Evolutionary conservation across 2,329 filamentous ascomycete genomes (phyloP).

Genomic region (Diaporthe amygdali): DNA sequence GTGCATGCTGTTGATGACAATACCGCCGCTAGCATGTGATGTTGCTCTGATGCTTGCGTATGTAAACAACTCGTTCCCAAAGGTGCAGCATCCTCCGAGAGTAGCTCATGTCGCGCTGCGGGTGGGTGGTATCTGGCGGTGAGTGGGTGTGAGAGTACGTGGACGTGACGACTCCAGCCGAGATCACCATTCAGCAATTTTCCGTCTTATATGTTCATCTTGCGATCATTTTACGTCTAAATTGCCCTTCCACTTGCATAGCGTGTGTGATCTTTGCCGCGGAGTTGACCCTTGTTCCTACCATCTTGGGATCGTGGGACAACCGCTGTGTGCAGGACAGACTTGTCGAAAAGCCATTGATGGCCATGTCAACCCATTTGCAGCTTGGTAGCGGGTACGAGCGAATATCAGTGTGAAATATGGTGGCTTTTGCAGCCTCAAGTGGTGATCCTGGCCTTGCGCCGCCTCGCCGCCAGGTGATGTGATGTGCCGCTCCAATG

Average conservation of each 20-base stretch:
- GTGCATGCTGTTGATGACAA: not conserved
- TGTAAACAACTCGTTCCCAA: not conserved
- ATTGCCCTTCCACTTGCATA: not conserved
- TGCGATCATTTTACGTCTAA: not conserved
- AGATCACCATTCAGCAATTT: not conserved
- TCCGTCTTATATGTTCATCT: not conserved
- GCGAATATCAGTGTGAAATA: not conserved
- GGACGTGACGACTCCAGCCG: not conserved
- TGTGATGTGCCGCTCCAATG: not conserved
- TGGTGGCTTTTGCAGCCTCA: not conserved
- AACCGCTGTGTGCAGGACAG: no score
- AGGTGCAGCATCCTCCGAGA: no score
- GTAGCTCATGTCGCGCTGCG: not conserved
- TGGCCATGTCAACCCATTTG: not conserved
- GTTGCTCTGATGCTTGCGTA: not conserved
- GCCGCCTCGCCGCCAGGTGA: not conserved
- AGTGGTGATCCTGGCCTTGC: not conserved
- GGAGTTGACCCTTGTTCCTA: no score
- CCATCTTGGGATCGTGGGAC: no score
- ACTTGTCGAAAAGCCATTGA: not conserved
- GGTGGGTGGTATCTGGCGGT: not conserved
- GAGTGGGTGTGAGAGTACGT: no score
- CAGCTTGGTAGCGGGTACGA: not conserved
- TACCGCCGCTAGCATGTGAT: not conserved
- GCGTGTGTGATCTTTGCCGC: not conserved